Base-by-base conservation (phyloP, 768 basidiomycete genomes). In the Pulveroboletus sp. region DNA sequence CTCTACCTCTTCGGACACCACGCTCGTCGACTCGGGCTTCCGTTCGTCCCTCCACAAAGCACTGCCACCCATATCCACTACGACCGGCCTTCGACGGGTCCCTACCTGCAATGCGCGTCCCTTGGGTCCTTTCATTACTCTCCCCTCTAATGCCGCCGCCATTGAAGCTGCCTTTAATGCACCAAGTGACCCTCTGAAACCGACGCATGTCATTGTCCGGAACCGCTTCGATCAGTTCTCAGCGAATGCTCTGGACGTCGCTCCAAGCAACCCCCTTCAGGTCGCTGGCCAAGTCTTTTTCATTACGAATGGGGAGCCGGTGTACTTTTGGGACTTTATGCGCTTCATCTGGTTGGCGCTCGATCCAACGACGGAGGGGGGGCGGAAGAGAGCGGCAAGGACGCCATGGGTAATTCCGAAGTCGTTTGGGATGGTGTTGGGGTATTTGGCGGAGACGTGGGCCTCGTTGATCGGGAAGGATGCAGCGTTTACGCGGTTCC, bases 261-360 rank as follows among this genome's bases (percentile, higher is more conserved):
- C 77, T 26, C 71, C 76, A 6, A 66, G 66, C 0, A 77, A 78
- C 44, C 82, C 84, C 8, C 75, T 93, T 8, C 78, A 84, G 57
- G 89, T 97, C 46, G 93, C 92, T 5, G 95, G 95, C 0, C 89
- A 97, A 66, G 89, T 72, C 4, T 99, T 93, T 74, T 95, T 93
- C 77, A 89, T 99, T 70, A 94, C 93, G 49, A 98, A 98, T 63
- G 93, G 93, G 54, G 94, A 98, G 64, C 95, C 94, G 3, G 77
- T 84, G 49, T 90, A 91, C 69, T 97, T 97, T 74, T 99, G 95
- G 95, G 93, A 96, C 71, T 84, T 95, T 62, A 76, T 84, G 28
- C 79, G 91, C 6, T 69, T 78, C 3, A 70, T 96, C n/a, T 98
- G 91, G 92, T 70, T 76, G 27, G 74, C 77, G 18, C 76, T 89